Base-by-base conservation (phyloP, 352 stramenopile species). In the Phytophthora constricta region DNA sequence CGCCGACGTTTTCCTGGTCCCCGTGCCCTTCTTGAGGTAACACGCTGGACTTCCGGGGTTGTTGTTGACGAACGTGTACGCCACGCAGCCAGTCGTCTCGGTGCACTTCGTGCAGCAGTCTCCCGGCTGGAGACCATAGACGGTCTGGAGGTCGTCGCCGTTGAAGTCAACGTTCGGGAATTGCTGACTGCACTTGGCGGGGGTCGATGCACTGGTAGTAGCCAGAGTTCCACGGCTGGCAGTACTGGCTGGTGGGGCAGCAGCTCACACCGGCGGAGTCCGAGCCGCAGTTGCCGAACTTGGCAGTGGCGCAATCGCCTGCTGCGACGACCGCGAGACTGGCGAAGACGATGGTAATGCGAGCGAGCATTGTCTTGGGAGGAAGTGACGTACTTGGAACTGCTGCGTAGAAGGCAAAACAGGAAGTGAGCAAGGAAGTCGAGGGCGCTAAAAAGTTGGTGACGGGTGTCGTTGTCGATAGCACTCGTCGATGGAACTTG, bases 131-230 rank as follows among this genome's bases (percentile, higher is more conserved):
- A 69, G 19, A 7, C 41, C 59, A 55, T 71, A 76, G 20, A 75
- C 55, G 26, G 62, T 72, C 23, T 63, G 33, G 20, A 87, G 43
- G 66, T 87, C 73, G 52, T 80, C 68, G 39, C 79, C 79, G 50
- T 65, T 73, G n/a, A 81, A 82, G 51, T 84, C 78, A 3, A 79
- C 52, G 64, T 80, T 62, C 14, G 70, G 58, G 13, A 71, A 43
- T 53, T 80, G 75, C 43, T 57, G 46, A 9, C 49, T 60, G 66
- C 78, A 87, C 53, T 77, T 48, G 20, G 51, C 8, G 5, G 78
- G 78, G 26, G n/a, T 67, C 33, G 64, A 82, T 45, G 43, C 78
- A 87, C 61, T 87, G 78, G 67, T 76, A 82, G 66, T 77, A 76
- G 27, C 34, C 54, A 13, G 64, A 33, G 65, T 83, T 67, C 75